A percentile compares a stretch with the other conserved stretches of the same genome.
Evolutionary conservation across 1,139 yeast genomes (phyloP).

Genomic region (Casaregolazyma suthepensis): DNA sequence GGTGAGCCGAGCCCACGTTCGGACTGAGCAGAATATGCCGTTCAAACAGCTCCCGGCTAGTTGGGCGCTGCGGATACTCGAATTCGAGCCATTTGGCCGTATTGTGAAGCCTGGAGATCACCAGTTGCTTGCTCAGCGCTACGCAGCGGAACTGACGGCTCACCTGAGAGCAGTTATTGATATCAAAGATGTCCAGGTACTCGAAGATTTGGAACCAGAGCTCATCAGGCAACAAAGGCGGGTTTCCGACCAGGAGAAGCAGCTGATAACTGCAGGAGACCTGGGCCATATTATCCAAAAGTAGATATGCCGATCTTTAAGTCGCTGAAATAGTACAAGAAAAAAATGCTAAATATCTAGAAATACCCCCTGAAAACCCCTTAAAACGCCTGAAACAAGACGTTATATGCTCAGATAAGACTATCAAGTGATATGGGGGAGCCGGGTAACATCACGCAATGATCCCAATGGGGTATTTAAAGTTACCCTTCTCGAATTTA

Average conservation of each 20-base stretch:
- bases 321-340: neutral
- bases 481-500: too few species aligned
- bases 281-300: neutral
- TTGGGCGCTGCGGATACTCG: slow-evolving; percentile 20
- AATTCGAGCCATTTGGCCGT: slow-evolving; percentile 21
- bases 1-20: slow-evolving; percentile 19
- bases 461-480: neutral
- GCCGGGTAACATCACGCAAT: neutral
- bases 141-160: slow-evolving; percentile 20
- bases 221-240: slow-evolving; percentile 23
- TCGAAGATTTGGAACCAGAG: slow-evolving; percentile 21
- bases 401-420: neutral
- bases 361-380: neutral
- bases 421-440: neutral
- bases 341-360: neutral
- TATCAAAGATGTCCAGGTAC: slow-evolving; percentile 26
- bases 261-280: neutral
- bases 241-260: slow-evolving; percentile 1
- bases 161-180: slow-evolving; percentile 19
- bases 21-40: slow-evolving; percentile 26
- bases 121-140: slow-evolving; percentile 25
- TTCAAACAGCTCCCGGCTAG: slow-evolving; percentile 22
- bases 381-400: neutral
- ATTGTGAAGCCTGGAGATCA: slow-evolving; percentile 17
- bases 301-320: neutral